These are phyloP conservation scores for Phytophthora pseudosyringae DNA, from an alignment of 352 stramenopile species.

Conservation along the genomic window DNA sequence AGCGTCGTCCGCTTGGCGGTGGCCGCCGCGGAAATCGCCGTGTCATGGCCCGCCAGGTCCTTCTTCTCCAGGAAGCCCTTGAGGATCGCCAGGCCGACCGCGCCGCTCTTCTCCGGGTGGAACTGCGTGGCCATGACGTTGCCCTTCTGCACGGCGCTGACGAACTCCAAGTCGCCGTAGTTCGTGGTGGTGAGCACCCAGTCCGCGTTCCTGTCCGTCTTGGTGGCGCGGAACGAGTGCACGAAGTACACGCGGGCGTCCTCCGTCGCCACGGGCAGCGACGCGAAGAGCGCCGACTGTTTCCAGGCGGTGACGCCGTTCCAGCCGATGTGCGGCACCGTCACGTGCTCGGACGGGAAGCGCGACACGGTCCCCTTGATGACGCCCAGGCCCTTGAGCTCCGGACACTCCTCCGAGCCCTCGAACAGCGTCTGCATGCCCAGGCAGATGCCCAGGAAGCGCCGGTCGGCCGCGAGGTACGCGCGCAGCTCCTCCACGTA, in stretches of 20 bases:
- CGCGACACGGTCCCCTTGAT: slow-evolving; percentile 92
- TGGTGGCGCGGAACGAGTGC: slow-evolving; percentile 94
- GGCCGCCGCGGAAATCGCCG: slow-evolving; percentile 36
- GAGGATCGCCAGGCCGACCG: slow-evolving; percentile 92
- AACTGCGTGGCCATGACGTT: slow-evolving; percentile 98
- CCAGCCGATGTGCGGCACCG: slow-evolving; percentile 98
- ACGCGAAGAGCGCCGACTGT: slow-evolving; percentile 71
- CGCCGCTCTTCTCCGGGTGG: slow-evolving; percentile 98
- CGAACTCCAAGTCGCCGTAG: slow-evolving; percentile 94
- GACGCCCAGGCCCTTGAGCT: slow-evolving; percentile 90
- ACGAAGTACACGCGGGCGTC: slow-evolving; percentile 96
- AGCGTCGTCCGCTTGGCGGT: slow-evolving; percentile 71
- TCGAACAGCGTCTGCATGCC: slow-evolving; percentile 99
- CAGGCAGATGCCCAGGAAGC: slow-evolving; percentile 98
- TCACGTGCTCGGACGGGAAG: slow-evolving; percentile 84
- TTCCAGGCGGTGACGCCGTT: slow-evolving; percentile 95
- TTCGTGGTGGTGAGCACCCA: slow-evolving; percentile 97
- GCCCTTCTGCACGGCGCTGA: slow-evolving; percentile 94
- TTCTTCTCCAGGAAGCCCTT: slow-evolving; percentile 93
- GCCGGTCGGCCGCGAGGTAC: slow-evolving; percentile 88
- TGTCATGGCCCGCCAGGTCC: slow-evolving; percentile 55
- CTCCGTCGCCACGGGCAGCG: slow-evolving; percentile 44
- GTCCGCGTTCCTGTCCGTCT: slow-evolving; percentile 77
- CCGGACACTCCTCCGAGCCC: slow-evolving; percentile 92
- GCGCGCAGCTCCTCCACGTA: slow-evolving; percentile 90